Percentiles rank a stretch among this genome's conserved stretches.
Conservation (phyloP, 1,284 basidiomycete genomes). For the Malassezia obtusa region DNA sequence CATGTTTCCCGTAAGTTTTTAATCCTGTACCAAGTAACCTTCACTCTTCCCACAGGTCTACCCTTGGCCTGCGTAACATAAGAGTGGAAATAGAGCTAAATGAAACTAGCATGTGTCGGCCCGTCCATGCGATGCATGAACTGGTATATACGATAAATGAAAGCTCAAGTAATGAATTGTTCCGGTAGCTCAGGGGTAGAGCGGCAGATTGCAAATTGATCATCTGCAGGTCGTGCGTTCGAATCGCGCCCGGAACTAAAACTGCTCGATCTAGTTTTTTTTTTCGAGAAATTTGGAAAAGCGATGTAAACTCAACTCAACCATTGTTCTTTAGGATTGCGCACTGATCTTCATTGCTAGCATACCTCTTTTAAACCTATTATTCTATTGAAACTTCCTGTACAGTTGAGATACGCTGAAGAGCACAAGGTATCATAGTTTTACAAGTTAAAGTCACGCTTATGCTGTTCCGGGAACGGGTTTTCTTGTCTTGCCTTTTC, state of each 20-base stretch:
- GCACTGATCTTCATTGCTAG: too few relatives aligned
- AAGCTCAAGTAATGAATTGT: conserved; percentile 1
- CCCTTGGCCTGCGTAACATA: too few relatives aligned
- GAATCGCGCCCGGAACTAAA: conserved; percentile 21
- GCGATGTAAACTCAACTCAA: background rate
- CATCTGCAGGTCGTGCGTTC: conserved; percentile 22
- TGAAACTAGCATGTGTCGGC: too few relatives aligned
- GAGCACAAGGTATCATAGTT: background rate
- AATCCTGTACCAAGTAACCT: too few relatives aligned
- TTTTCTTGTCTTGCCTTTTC: conserved; percentile 59
- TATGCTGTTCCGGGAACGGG: conserved; percentile 37
- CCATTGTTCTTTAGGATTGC: too few relatives aligned
- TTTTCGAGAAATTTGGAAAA: conserved; percentile 14
- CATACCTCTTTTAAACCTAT: too few relatives aligned
- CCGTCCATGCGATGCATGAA: too few relatives aligned
- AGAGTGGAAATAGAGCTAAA: too few relatives aligned
- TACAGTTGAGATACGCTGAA: background rate
- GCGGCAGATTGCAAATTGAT: conserved; percentile 19
- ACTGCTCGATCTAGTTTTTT: background rate
- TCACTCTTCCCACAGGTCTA: too few relatives aligned
- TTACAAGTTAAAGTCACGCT: background rate
- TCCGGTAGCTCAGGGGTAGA: conserved; percentile 22
- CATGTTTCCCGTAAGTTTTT: too few relatives aligned
- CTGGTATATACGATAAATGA: too few relatives aligned
- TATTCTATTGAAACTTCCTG: too few relatives aligned